Evolutionary conservation across 2,329 filamentous ascomycete genomes (phyloP).

Genomic region (Pleochaeta shiraiana): DNA sequence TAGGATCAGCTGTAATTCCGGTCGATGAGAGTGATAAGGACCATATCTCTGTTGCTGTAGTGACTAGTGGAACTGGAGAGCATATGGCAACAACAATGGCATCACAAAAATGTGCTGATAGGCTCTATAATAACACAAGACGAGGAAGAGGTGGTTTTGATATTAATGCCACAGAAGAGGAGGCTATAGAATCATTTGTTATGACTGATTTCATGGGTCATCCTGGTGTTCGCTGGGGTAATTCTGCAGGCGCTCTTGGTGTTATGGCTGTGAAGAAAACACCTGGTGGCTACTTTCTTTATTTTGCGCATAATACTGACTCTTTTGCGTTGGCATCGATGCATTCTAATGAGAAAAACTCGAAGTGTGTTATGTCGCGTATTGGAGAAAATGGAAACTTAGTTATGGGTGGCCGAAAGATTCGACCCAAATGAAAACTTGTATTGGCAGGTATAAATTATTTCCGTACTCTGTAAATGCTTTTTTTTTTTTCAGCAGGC

Average conservation of each 20-base stretch:
- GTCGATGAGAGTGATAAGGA: constrained; percentile 46
- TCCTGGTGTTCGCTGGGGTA: constrained; percentile 59
- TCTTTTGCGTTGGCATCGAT: constrained; percentile 73
- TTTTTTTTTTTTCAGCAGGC: too few relatives aligned
- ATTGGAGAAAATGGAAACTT: constrained; percentile 14
- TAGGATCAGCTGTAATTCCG: constrained; percentile 81
- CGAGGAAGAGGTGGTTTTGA: constrained; percentile 38
- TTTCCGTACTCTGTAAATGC: too few relatives aligned
- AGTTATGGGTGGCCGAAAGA: constrained; percentile 17
- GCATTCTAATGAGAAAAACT: constrained; percentile 52
- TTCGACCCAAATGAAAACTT: constrained; percentile 11
- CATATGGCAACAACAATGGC: constrained; percentile 96
- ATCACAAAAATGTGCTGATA: constrained; percentile 64
- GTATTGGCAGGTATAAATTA: not conserved
- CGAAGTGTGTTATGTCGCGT: constrained; percentile 76
- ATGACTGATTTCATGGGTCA: constrained; percentile 83
- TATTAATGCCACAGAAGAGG: constrained; percentile 51
- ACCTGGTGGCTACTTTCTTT: constrained; percentile 53
- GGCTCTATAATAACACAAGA: constrained; percentile 51
- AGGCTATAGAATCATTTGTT: constrained; percentile 57
- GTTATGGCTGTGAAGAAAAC: constrained; percentile 79
- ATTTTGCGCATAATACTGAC: constrained; percentile 95
- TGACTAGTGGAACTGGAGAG: constrained; percentile 89
- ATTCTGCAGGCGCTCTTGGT: constrained; percentile 73
- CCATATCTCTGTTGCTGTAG: constrained; percentile 50